These are phyloP conservation scores for Rhodotorula kratochvilovae DNA, from an alignment of 768 basidiomycete species.

Conservation along the genomic window DNA sequence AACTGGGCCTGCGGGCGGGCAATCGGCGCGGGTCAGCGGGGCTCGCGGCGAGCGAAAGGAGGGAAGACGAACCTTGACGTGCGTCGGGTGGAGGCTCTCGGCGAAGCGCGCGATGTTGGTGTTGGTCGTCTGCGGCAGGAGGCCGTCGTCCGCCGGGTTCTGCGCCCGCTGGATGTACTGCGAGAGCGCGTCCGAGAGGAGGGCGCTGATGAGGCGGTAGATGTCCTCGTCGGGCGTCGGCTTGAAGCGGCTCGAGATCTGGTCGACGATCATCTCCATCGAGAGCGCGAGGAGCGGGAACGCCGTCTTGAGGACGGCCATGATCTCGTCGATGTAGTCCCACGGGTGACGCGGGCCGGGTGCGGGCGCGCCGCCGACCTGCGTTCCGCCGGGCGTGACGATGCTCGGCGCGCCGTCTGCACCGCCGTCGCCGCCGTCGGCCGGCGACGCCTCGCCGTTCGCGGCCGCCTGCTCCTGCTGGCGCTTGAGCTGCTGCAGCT, in stretches of 20 bases:
- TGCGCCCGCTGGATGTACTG: slow-evolving; percentile 49
- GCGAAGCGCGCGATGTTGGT: slow-evolving; percentile 50
- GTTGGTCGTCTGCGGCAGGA: slow-evolving; percentile 46
- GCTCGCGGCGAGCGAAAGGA: neutral
- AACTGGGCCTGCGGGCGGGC: slow-evolving; percentile 64
- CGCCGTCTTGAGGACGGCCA: slow-evolving; percentile 87
- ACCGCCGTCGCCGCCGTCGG: slow-evolving; percentile 5
- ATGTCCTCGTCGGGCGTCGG: slow-evolving; percentile 85
- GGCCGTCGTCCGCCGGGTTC: slow-evolving; percentile 48
- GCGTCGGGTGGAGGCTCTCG: slow-evolving; percentile 45
- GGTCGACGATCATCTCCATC: slow-evolving; percentile 94
- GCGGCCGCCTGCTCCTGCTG: slow-evolving; percentile 39
- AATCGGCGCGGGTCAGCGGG: neutral
- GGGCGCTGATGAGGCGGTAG: slow-evolving; percentile 80
- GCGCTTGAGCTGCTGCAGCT: neutral
- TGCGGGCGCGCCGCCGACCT: slow-evolving; percentile 40
- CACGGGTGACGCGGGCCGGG: slow-evolving; percentile 58
- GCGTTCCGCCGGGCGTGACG: slow-evolving; percentile 43
- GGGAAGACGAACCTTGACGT: slow-evolving; percentile 43
- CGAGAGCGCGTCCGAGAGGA: slow-evolving; percentile 77
- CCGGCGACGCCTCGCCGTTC: slow-evolving; percentile 37
- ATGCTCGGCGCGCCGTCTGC: slow-evolving; percentile 18
- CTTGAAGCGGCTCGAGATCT: slow-evolving; percentile 84
- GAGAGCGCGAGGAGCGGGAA: slow-evolving; percentile 92
- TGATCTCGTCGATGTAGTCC: slow-evolving; percentile 89